Conservation (phyloP, 768 basidiomycete genomes). For the Lentinus brumalis region DNA sequence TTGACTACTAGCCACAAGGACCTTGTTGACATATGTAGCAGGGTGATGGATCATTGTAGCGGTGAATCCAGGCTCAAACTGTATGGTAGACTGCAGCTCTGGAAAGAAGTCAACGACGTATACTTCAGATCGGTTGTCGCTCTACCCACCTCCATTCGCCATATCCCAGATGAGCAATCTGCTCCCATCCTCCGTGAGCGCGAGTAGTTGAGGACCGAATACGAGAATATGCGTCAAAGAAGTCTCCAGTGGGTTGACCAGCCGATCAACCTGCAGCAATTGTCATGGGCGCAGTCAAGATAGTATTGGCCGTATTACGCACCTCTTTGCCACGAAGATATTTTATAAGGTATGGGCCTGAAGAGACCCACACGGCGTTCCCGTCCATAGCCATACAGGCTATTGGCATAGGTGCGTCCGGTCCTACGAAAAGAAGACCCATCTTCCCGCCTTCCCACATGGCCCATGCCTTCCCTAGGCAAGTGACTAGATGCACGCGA, state of each 20-base stretch:
- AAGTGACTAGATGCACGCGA: slow-evolving; percentile 80
- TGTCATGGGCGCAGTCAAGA: not conserved
- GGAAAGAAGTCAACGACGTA: slow-evolving; percentile 1
- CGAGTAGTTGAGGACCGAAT: slow-evolving; percentile 81
- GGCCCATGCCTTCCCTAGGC: slow-evolving; percentile 88
- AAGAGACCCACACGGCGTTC: slow-evolving; percentile 82
- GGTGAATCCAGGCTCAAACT: slow-evolving; percentile 82
- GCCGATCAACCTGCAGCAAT: slow-evolving; percentile 50
- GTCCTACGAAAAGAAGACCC: slow-evolving; percentile 93
- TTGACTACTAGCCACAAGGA: slow-evolving; percentile 79
- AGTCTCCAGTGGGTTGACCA: slow-evolving; percentile 66
- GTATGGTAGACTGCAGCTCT: slow-evolving; percentile 69
- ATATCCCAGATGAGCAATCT: slow-evolving; percentile 82
- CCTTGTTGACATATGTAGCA: slow-evolving; percentile 95
- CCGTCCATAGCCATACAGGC: slow-evolving; percentile 79
- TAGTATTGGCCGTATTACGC: slow-evolving; percentile 1
- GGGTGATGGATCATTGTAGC: slow-evolving; percentile 90
- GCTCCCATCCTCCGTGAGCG: slow-evolving; percentile 76
- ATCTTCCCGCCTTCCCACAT: slow-evolving; percentile 96
- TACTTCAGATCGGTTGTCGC: not conserved
- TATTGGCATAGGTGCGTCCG: slow-evolving; percentile 76
- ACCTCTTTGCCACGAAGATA: slow-evolving; percentile 92
- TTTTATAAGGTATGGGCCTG: slow-evolving; percentile 69
- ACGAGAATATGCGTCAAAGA: slow-evolving; percentile 65
- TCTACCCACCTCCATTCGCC: slow-evolving; percentile 51